Evolutionary conservation across 495 filamentous ascomycete species (phyloP).

Genomic region (Apiosordaria backusii): DNA sequence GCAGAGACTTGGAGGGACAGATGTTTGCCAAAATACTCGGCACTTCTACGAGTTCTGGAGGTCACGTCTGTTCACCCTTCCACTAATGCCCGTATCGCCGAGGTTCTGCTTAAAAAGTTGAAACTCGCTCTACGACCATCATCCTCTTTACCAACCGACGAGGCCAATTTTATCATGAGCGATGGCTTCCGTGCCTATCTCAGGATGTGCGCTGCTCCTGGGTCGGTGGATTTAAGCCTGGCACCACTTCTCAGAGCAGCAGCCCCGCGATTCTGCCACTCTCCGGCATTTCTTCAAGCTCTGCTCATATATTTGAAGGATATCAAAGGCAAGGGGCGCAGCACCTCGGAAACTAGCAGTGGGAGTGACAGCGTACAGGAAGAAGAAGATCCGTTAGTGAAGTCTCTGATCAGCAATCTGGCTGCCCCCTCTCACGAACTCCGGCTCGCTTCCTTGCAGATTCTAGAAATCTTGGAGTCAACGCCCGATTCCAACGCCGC

Average conservation of each 20-base stretch:
- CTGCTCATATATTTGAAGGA: slow-evolving; percentile 56
- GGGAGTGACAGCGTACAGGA: slow-evolving; percentile 40
- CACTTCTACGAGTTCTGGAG: slow-evolving; percentile 48
- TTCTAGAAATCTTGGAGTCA: slow-evolving; percentile 53
- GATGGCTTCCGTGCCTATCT: slow-evolving; percentile 54
- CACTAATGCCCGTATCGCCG: slow-evolving; percentile 51
- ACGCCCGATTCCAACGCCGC: slow-evolving; percentile 39
- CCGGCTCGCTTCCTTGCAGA: slow-evolving; percentile 64
- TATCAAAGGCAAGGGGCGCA: slow-evolving; percentile 37
- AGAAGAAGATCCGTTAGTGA: slow-evolving; percentile 53
- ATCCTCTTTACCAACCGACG: slow-evolving; percentile 50
- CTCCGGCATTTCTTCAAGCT: slow-evolving; percentile 65
- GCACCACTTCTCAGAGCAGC: slow-evolving; percentile 57
- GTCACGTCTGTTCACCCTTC: slow-evolving; percentile 50
- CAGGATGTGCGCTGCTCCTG: slow-evolving; percentile 46
- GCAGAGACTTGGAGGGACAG: slow-evolving; percentile 52
- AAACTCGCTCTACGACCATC: slow-evolving; percentile 56
- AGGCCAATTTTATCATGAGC: slow-evolving; percentile 55
- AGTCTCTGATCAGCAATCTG: slow-evolving; percentile 66
- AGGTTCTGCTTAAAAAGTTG: slow-evolving; percentile 53
- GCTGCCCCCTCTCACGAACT: slow-evolving; percentile 66
- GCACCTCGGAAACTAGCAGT: slow-evolving; percentile 26
- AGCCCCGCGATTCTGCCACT: slow-evolving; percentile 57
- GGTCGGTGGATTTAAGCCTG: slow-evolving; percentile 50
- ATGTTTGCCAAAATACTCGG: slow-evolving; percentile 54